Conservation (phyloP, 768 basidiomycete species). For the Leccinum longicurvipes region DNA sequence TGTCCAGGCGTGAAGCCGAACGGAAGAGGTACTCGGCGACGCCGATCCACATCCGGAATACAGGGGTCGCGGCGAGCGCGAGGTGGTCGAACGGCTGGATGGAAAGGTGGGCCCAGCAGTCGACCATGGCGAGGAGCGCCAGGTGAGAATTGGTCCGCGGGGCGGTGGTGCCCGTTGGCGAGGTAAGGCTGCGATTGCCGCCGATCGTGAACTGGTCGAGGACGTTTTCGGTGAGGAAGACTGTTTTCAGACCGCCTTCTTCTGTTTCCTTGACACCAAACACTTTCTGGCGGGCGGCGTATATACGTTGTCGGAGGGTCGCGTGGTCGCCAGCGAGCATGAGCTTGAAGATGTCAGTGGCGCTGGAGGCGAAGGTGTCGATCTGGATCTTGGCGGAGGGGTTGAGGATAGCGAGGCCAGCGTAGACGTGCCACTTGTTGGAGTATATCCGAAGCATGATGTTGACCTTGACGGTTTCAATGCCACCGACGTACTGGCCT, state of each 20-base stretch:
- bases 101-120: conserved; percentile 87
- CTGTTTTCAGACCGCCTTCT: conserved; percentile 44
- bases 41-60: conserved; percentile 95
- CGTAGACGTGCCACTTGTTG: conserved; percentile 99
- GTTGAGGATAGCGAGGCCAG: conserved; percentile 96
- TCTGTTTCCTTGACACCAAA: conserved; percentile 51
- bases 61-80: conserved; percentile 89
- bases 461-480: conserved; percentile 96
- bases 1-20: conserved; percentile 55
- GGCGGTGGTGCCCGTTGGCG: conserved; percentile 6
- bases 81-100: conserved; percentile 92
- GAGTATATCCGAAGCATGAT: conserved; percentile 94
- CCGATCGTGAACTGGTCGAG: conserved; percentile 90
- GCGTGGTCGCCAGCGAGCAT: conserved; percentile 67
- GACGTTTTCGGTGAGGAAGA: conserved; percentile 79
- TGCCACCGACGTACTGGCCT: conserved; percentile 91
- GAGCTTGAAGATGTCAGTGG: conserved; percentile 90
- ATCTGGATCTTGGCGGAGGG: conserved; percentile 87
- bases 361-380: conserved; percentile 82
- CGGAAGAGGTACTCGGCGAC: conserved; percentile 95
- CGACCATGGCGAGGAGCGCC: conserved; percentile 95
- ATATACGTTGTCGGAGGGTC: conserved; percentile 66
- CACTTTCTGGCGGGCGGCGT: conserved; percentile 69
- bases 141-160: conserved; percentile 80
- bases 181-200: conserved; percentile 18